Evolutionary conservation across 495 filamentous ascomycete genomes (phyloP).

Genomic region (Aspergillus diversus): DNA sequence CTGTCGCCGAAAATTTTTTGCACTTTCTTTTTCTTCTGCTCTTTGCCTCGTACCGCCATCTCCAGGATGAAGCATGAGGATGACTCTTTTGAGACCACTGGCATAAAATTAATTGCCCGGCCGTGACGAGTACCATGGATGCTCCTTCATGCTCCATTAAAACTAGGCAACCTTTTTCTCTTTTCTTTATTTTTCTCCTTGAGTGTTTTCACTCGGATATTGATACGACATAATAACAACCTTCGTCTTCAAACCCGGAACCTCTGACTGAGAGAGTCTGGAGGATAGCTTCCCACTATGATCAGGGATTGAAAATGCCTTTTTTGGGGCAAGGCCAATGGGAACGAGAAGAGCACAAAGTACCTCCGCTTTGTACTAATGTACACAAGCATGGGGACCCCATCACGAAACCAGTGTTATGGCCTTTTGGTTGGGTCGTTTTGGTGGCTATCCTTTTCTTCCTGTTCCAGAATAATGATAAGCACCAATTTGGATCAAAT

Average conservation of each 20-base stretch:
- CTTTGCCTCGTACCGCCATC: background rate
- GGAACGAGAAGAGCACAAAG: constrained; percentile 5
- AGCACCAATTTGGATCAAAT: background rate
- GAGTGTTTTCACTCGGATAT: background rate
- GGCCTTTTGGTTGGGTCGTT: constrained; percentile 9
- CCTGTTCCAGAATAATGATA: background rate
- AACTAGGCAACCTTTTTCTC: background rate
- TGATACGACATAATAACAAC: too few species aligned
- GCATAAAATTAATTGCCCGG: background rate
- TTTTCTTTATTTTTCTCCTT: background rate
- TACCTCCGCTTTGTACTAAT: constrained; percentile 10
- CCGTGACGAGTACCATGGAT: background rate
- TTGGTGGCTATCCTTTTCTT: constrained; percentile 8
- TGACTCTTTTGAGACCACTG: background rate
- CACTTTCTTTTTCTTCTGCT: background rate
- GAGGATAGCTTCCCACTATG: constrained; percentile 24
- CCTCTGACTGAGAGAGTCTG: too few species aligned
- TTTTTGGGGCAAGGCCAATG: constrained; percentile 9
- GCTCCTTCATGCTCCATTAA: background rate
- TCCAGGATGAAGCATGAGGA: background rate
- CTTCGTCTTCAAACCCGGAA: too few species aligned
- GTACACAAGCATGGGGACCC: constrained; percentile 22
- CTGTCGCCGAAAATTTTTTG: background rate
- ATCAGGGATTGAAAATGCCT: constrained; percentile 6
- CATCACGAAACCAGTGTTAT: constrained; percentile 11